These are phyloP conservation scores for Stachybotrys elegans DNA, from an alignment of 2,329 filamentous ascomycete species.

Conservation along the genomic window DNA sequence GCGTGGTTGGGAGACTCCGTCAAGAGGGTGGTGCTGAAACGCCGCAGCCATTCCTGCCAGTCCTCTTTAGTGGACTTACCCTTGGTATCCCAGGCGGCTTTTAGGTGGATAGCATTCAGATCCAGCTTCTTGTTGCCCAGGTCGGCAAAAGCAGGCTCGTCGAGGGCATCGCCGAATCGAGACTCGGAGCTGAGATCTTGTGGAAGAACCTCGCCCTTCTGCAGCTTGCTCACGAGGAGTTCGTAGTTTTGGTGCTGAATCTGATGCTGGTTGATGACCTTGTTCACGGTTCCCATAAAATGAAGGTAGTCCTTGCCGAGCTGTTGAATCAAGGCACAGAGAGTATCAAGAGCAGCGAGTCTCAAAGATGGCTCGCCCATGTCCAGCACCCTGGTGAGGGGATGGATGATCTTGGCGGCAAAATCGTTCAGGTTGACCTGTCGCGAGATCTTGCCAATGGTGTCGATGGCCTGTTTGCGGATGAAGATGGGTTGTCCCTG, in stretches of 20 bases:
- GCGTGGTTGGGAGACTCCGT: conserved; percentile 96
- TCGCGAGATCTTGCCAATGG: conserved; percentile 86
- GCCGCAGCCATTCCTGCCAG: conserved; percentile 98
- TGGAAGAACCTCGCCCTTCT: conserved; percentile 91
- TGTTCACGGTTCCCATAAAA: conserved; percentile 90
- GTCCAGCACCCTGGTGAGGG: conserved; percentile 75
- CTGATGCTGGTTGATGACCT: conserved; percentile 71
- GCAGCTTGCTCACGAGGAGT: conserved; percentile 83
- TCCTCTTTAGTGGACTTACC: conserved; percentile 97
- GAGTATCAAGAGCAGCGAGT: conserved; percentile 81
- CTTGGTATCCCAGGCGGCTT: conserved; percentile 93
- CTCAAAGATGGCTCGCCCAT: conserved; percentile 69
- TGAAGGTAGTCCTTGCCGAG: conserved; percentile 92
- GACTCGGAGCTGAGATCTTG: conserved; percentile 89
- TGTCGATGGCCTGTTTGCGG: conserved; percentile 87
- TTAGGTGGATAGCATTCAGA: conserved; percentile 95
- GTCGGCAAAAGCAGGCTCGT: conserved; percentile 78
- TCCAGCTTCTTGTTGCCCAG: conserved; percentile 89
- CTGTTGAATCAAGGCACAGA: conserved; percentile 93
- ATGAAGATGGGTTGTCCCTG: conserved; percentile 73
- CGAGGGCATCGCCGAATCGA: conserved; percentile 69
- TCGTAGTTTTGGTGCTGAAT: conserved; percentile 91
- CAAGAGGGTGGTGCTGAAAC: conserved; percentile 91
- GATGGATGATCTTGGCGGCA: conserved; percentile 93
- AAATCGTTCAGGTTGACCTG: conserved; percentile 98